These are phyloP conservation scores for Domatiomyces globalis DNA, from an alignment of 2,329 filamentous ascomycete species.

Conservation along the genomic window DNA sequence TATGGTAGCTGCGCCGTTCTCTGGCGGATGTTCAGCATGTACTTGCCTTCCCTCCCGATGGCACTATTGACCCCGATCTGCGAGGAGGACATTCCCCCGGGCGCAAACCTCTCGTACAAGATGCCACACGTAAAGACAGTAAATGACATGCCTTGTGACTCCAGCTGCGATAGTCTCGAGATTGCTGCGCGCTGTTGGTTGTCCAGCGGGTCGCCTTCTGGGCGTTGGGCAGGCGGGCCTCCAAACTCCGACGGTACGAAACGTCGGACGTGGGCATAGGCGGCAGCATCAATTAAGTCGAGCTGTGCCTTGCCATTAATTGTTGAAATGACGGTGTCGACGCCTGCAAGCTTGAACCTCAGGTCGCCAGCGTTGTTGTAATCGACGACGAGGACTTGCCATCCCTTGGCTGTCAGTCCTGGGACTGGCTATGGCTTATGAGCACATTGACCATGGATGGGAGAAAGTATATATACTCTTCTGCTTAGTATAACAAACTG, in stretches of 20 bases:
- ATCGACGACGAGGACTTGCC: conserved; percentile 56
- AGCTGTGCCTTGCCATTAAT: conserved; percentile 53
- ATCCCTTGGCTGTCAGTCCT: conserved; percentile 28
- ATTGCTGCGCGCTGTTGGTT: conserved; percentile 45
- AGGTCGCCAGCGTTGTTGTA: conserved; percentile 47
- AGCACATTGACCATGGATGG: not conserved
- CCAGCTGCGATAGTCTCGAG: conserved; percentile 41
- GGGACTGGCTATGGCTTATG: conserved; percentile 23
- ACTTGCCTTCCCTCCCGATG: conserved; percentile 46
- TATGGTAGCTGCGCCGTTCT: conserved; percentile 48
- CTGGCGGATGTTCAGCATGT: conserved; percentile 47
- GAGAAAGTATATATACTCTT: conserved; percentile 18
- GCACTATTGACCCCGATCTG: conserved; percentile 45
- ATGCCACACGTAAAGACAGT: conserved; percentile 62
- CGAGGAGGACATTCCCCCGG: conserved; percentile 47
- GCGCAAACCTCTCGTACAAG: conserved; percentile 61
- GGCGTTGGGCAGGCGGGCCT: conserved; percentile 44
- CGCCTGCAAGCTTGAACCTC: conserved; percentile 52
- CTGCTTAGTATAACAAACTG: conserved; percentile 57
- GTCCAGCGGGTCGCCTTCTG: conserved; percentile 46
- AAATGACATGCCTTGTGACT: conserved; percentile 43
- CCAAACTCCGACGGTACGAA: conserved; percentile 69
- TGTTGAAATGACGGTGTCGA: conserved; percentile 63
- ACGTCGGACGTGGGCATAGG: conserved; percentile 47
- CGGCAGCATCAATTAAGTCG: conserved; percentile 57